These are phyloP conservation scores for Emiliania huxleyi DNA, from an alignment of 78 protist species.

Conservation along the genomic window DNA sequence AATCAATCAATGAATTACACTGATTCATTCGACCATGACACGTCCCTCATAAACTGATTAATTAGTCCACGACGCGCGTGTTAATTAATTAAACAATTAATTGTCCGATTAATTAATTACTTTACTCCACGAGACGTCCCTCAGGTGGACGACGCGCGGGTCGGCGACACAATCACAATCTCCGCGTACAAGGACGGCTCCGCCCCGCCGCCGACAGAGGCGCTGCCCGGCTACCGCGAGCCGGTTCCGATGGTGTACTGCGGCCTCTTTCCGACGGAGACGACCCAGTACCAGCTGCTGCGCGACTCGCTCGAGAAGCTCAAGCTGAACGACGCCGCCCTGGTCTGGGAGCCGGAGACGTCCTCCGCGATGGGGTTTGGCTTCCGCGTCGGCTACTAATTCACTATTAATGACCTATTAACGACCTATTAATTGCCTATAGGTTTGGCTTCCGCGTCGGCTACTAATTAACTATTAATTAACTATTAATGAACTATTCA, in stretches of 20 bases:
- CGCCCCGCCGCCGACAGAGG: neutral
- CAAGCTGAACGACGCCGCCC: conserved; percentile 56
- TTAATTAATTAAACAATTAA: too few species aligned
- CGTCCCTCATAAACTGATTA: too few species aligned
- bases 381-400: conserved; percentile 55
- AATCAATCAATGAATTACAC: too few species aligned
- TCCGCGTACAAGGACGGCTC: neutral
- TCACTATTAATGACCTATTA: too few species aligned
- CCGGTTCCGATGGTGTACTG: conserved; percentile 49
- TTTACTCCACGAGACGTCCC: too few species aligned
- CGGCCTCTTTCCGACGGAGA: conserved; percentile 7
- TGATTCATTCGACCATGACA: too few species aligned
- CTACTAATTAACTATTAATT: too few species aligned
- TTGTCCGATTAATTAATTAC: too few species aligned
- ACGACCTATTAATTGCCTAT: too few species aligned
- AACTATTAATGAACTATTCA: too few species aligned
- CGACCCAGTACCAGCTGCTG: conserved; percentile 14
- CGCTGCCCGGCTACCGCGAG: conserved; percentile 28
- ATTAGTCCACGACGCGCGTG: too few species aligned
- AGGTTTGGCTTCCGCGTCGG: too few species aligned
- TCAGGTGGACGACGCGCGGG: conserved; percentile 35
- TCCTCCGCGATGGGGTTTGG: conserved; percentile 58
- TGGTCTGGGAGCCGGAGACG: conserved; percentile 45
- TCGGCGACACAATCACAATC: conserved; percentile 46
- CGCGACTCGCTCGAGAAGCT: conserved; percentile 45